Evolutionary conservation across 345 rosid species (phyloP).

Genomic region (Luvunga scandens): DNA sequence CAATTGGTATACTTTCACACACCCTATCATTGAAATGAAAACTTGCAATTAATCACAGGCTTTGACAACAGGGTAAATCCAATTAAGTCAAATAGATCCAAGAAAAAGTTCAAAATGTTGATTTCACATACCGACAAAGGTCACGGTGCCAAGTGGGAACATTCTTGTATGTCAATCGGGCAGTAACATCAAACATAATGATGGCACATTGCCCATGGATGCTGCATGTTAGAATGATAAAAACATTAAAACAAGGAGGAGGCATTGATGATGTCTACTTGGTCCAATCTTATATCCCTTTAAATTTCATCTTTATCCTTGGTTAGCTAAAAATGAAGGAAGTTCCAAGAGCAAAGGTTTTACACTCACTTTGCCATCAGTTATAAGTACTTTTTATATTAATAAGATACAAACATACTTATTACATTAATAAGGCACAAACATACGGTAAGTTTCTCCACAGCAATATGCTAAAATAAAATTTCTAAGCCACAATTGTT

Average conservation of each 20-base stretch:
- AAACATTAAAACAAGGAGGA: background rate
- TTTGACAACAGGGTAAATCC: background rate
- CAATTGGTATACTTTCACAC: conserved; percentile 89
- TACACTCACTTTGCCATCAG: background rate
- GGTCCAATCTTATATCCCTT: background rate
- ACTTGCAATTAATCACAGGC: background rate
- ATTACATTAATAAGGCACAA: too few relatives aligned
- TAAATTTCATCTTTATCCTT: background rate
- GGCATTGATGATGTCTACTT: background rate
- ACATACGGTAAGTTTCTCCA: background rate
- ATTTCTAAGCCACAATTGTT: background rate
- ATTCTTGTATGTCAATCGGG: conserved; percentile 93
- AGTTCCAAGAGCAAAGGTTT: background rate
- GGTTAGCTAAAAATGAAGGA: background rate
- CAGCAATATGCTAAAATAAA: background rate
- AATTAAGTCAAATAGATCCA: background rate
- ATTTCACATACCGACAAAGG: conserved; percentile 67
- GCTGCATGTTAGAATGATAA: conserved; percentile 37
- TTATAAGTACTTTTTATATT: too few relatives aligned
- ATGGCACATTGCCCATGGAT: conserved; percentile 99
- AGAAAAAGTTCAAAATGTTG: background rate
- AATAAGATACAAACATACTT: too few relatives aligned
- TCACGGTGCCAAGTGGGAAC: conserved; percentile 99
- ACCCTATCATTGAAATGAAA: conserved; percentile 41
- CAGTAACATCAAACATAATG: conserved; percentile 97